Evolutionary conservation across 306 rosid genomes (phyloP).

Genomic region (Spatholobus suberectus): DNA sequence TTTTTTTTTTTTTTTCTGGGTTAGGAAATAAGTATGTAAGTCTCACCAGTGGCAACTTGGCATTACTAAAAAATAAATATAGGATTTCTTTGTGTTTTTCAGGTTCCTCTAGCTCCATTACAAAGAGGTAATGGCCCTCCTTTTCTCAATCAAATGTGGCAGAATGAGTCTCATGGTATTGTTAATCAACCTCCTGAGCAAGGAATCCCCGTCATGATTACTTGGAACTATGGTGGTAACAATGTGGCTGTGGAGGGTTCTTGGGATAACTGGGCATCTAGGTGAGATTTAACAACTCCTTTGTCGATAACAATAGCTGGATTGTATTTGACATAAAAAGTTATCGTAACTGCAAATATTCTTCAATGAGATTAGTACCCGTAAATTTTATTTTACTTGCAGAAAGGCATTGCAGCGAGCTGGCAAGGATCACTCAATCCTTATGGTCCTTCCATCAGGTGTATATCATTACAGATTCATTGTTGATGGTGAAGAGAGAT

Average conservation of each 20-base stretch:
- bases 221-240: conserved; percentile 82
- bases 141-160: conserved; percentile 59
- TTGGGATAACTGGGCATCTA: conserved; percentile 92
- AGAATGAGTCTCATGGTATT: conserved; percentile 54
- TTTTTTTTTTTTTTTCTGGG: not conserved
- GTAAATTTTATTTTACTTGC: conserved; percentile 43
- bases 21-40: conserved; percentile 13
- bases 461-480: conserved; percentile 82
- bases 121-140: conserved; percentile 67
- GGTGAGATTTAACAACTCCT: conserved; percentile 51
- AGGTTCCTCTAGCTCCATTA: conserved; percentile 89
- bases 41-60: conserved; percentile 8
- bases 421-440: conserved; percentile 80
- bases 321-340: conserved; percentile 28
- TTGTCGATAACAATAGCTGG: conserved; percentile 11
- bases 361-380: conserved; percentile 18
- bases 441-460: conserved; percentile 82
- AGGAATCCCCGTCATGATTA: conserved; percentile 81
- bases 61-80: conserved; percentile 24
- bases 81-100: conserved; percentile 50
- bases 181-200: conserved; percentile 65
- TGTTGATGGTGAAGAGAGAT: conserved; percentile 86
- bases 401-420: conserved; percentile 81
- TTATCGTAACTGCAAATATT: conserved; percentile 25
- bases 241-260: conserved; percentile 88